Base-by-base conservation (phyloP, 1,284 basidiomycete genomes). In the Cryptococcus depauperatus region DNA sequence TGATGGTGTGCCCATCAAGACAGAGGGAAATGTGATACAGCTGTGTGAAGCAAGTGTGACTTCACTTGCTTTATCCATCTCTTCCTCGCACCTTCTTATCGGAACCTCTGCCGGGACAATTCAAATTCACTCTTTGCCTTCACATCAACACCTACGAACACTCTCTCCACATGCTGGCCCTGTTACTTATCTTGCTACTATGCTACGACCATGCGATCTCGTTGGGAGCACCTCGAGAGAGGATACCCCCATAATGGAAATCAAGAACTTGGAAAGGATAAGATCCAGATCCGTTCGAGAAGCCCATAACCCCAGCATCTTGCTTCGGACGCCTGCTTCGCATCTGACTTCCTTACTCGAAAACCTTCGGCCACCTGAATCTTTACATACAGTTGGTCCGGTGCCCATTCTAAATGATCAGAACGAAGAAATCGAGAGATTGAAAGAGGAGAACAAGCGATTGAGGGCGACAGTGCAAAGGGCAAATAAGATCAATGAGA, bases 101-200 rank as follows among this genome's bases (percentile, higher is more conserved):
- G 88, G 88, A 11, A 88, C 86, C 0, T 64, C 76, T 2, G 70
- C 76, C 0, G 29, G 29, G 13, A 30, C 80, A n/a, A 79, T 96
- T 39, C 79, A 85, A 48, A 66, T 91, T 25, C 87, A 92, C 62
- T 85, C 95, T 52, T 78, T 93, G 28, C 80, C 85, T 1, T 93
- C 92, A 1, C 86, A 92, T 58, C 91, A 97, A 64, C 79, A 83
- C 26, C 74, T 93, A 23, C 83, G 88, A 28, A 84, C 83, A 14
- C 79, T 95, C 54, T 76, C 79, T 1, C 59, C 72, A 77, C 72
- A 85, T 44, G 57, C 82, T 51, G 84, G 82, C 10, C 73, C 79
- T n/a, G 80, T 93, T 63, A 81, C 84, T 7, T 75, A 82, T 64
- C 64, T 95, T 1, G 71, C 76, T 28, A 84, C 85, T 1, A 76